Evolutionary conservation across 495 filamentous ascomycete species (phyloP).

Genomic region (Daldinia childiae): DNA sequence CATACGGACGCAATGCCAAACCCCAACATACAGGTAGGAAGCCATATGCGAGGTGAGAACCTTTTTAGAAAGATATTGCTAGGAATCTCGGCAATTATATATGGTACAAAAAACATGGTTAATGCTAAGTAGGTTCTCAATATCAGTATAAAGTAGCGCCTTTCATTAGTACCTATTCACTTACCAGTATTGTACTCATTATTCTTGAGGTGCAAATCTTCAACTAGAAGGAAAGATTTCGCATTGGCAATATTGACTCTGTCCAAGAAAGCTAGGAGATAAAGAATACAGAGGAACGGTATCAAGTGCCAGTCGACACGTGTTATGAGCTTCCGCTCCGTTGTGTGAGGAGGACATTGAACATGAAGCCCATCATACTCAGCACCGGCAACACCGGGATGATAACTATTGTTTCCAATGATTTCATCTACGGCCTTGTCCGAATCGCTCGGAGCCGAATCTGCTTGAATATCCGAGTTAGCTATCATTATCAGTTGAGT

Average conservation of each 20-base stretch:
- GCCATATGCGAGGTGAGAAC: constrained; percentile 82
- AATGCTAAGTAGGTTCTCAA: constrained; percentile 56
- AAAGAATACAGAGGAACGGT: constrained; percentile 83
- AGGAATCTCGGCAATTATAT: constrained; percentile 87
- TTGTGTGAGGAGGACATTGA: constrained; percentile 67
- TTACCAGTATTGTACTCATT: constrained; percentile 73
- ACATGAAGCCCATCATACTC: constrained; percentile 55
- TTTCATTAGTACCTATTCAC: not conserved
- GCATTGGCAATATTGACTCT: constrained; percentile 79
- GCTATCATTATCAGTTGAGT: constrained; percentile 4
- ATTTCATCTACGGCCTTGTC: constrained; percentile 36
- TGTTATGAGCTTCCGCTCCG: constrained; percentile 74
- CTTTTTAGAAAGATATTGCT: constrained; percentile 88
- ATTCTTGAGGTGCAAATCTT: constrained; percentile 67
- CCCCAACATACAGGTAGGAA: constrained; percentile 80
- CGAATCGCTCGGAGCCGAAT: constrained; percentile 32
- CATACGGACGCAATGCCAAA: constrained; percentile 81
- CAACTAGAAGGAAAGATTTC: constrained; percentile 67
- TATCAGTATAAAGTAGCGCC: constrained; percentile 6
- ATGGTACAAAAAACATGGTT: constrained; percentile 93
- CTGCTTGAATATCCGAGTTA: constrained; percentile 18
- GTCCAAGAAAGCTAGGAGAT: constrained; percentile 88
- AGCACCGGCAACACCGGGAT: constrained; percentile 37
- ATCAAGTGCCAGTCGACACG: constrained; percentile 85
- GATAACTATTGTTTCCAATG: constrained; percentile 37